Percentiles rank a stretch among this genome's conserved stretches.
These are phyloP conservation scores for Podaxis pistillaris DNA, from an alignment of 768 basidiomycete genomes.

Conservation along the genomic window DNA sequence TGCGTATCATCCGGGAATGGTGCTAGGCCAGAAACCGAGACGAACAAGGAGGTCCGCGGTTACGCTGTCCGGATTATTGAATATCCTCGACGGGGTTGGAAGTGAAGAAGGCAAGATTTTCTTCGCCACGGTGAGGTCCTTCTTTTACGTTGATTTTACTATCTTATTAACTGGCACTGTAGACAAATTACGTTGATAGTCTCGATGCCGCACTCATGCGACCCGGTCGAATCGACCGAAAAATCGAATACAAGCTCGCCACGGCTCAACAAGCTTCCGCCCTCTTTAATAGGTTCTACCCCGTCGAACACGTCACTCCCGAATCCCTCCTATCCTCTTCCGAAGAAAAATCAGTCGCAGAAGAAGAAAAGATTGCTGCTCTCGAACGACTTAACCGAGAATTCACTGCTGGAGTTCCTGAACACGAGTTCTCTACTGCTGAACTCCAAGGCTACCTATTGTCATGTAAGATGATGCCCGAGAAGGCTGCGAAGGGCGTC, in stretches of 20 bases:
- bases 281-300: constrained; percentile 53
- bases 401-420: constrained; percentile 44
- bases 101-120: constrained; percentile 62
- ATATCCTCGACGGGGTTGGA: constrained; percentile 59
- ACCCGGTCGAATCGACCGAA: constrained; percentile 56
- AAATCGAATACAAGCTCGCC: constrained; percentile 49
- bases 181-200: constrained; percentile 58
- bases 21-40: background rate
- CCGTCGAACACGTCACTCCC: constrained; percentile 25
- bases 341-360: constrained; percentile 16
- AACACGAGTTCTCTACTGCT: constrained; percentile 52
- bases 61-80: constrained; percentile 55
- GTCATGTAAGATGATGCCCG: constrained; percentile 38
- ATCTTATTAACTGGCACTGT: background rate
- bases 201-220: constrained; percentile 55
- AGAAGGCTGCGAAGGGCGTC: constrained; percentile 30
- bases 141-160: background rate
- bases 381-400: constrained; percentile 32
- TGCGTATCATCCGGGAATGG: background rate
- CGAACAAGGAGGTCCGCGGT: constrained; percentile 30
- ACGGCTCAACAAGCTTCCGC: constrained; percentile 43
- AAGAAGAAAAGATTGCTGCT: constrained; percentile 5
- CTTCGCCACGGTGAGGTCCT: constrained; percentile 49
- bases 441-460: constrained; percentile 63
- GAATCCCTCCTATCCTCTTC: constrained; percentile 11